Evolutionary conservation across 1,284 basidiomycete species (phyloP), one percentile per base, ranked within the genome.

Genomic region (Rhodotorula sp.): DNA sequence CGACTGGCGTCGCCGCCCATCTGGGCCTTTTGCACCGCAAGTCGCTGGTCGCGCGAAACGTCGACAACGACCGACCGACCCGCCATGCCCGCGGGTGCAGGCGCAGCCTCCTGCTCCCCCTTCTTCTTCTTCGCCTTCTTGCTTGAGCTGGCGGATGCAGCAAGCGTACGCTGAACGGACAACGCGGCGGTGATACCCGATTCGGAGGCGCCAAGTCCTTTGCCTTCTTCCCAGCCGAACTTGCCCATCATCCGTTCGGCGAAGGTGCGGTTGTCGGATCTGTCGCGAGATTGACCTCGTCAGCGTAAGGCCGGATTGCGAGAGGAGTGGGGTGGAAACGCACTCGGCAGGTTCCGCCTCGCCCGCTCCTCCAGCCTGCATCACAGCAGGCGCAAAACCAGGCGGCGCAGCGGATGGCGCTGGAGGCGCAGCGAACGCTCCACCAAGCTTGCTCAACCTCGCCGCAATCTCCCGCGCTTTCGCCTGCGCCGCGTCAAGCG

Each of bases 211-310:
- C 93, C 94, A 3, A 96, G 85, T 19, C 92, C 94, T 81, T 93
- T 88, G 2, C 94, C 94, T 78, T 93, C 90, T 78, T 90, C 90
- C 80, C 96, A 92, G 0, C 94, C 94, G 90, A 90, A 95, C 81
- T 92, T 94, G 9, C 90, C 89, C 91, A 93, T 92, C 69, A 91
- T 79, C 34, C 89, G 86, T 20, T 87, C 86, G 27, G 90, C 90
- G 76, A 92, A 92, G 13, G 89, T 88, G 69, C 27, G 66, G n/a
- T 66, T 62, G 47, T 51, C 70, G 60, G 65, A 65, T 46, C 68
- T 70, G 67, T 1, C 19, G 22, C 34, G 30, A n/a, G n/a, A 13
- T 22, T 1, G 54, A 2, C 0, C 8, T 4, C 2, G 30, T 29
- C 44, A 55, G 59, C 24, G 19, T 4, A 24, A n/a, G 39, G 17